Evolutionary conservation across 768 basidiomycete genomes (phyloP).

Genomic region (Holtermannia corniformis): DNA sequence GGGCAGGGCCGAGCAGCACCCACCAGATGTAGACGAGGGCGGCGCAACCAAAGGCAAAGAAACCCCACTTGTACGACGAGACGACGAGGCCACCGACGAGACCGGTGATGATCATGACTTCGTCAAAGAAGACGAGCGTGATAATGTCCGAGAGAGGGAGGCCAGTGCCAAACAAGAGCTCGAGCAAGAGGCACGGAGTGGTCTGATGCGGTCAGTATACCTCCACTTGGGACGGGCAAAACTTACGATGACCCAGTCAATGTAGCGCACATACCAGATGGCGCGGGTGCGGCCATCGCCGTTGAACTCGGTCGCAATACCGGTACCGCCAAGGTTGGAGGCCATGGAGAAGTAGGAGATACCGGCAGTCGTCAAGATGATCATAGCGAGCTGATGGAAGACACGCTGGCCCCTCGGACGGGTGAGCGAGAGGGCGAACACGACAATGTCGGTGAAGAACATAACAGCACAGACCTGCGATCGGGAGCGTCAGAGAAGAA

Average conservation of each 20-base stretch:
- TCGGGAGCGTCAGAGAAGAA: slow-evolving; percentile 1
- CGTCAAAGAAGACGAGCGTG: slow-evolving; percentile 46
- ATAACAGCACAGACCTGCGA: slow-evolving; percentile 53
- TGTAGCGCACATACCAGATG: slow-evolving; percentile 45
- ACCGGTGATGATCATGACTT: slow-evolving; percentile 46
- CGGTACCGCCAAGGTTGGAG: slow-evolving; percentile 49
- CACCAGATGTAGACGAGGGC: slow-evolving; percentile 50
- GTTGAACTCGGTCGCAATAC: slow-evolving; percentile 46
- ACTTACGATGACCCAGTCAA: slow-evolving; percentile 48
- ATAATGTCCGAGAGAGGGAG: slow-evolving; percentile 50
- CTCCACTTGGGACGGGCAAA: neutral
- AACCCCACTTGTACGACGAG: slow-evolving; percentile 50
- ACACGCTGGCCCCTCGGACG: slow-evolving; percentile 45
- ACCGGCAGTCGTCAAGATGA: slow-evolving; percentile 47
- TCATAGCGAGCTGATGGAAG: slow-evolving; percentile 49
- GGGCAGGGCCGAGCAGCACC: slow-evolving; percentile 32
- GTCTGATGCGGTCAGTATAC: slow-evolving; percentile 24
- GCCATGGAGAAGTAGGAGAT: slow-evolving; percentile 53
- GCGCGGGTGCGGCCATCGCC: slow-evolving; percentile 38
- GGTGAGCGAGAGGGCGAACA: slow-evolving; percentile 43
- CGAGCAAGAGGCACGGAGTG: slow-evolving; percentile 49
- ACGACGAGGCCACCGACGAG: slow-evolving; percentile 51
- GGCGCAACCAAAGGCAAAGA: slow-evolving; percentile 47
- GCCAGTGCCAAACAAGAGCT: slow-evolving; percentile 47
- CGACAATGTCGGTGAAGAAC: slow-evolving; percentile 43